Percentiles rank a stretch among this genome's conserved stretches.
Evolutionary conservation across 2,329 filamentous ascomycete species (phyloP).

Genomic region (Dactylellina parvicollis): DNA sequence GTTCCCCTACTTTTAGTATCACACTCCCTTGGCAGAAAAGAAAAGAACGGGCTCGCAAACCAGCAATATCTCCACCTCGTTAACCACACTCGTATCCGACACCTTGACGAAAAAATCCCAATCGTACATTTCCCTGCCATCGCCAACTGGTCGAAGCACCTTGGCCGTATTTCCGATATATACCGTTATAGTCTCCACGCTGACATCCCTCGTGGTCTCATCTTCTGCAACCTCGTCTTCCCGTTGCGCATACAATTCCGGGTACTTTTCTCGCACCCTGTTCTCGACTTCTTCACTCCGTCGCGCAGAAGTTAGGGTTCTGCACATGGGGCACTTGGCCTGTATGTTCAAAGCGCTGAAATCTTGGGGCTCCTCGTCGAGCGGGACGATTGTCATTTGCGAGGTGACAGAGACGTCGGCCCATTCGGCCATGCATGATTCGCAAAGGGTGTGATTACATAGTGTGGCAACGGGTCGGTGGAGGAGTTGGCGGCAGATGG

Average conservation of each 20-base stretch:
- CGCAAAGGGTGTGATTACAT: slow-evolving; percentile 64
- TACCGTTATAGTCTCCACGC: slow-evolving; percentile 62
- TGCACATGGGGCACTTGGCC: slow-evolving; percentile 64
- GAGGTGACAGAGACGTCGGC: slow-evolving; percentile 62
- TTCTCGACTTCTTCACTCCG: slow-evolving; percentile 58
- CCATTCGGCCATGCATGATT: slow-evolving; percentile 65
- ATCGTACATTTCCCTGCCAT: slow-evolving; percentile 61
- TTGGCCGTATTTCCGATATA: slow-evolving; percentile 64
- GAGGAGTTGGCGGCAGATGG: slow-evolving; percentile 64
- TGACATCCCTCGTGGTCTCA: slow-evolving; percentile 56
- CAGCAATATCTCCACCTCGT: slow-evolving; percentile 62
- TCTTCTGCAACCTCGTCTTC: slow-evolving; percentile 60
- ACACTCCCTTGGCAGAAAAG: background rate
- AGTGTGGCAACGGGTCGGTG: slow-evolving; percentile 62
- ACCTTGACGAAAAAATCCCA: slow-evolving; percentile 65
- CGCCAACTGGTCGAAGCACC: slow-evolving; percentile 56
- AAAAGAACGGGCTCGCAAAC: slow-evolving; percentile 3
- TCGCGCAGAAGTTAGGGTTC: slow-evolving; percentile 61
- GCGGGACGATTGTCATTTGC: slow-evolving; percentile 61
- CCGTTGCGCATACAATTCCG: slow-evolving; percentile 60
- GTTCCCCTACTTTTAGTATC: background rate
- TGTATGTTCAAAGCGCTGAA: slow-evolving; percentile 59
- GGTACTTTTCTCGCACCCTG: slow-evolving; percentile 60
- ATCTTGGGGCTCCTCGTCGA: slow-evolving; percentile 59
- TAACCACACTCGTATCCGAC: slow-evolving; percentile 63